Evolutionary conservation across 345 rosid species (phyloP).

Genomic region (Salix exigua): DNA sequence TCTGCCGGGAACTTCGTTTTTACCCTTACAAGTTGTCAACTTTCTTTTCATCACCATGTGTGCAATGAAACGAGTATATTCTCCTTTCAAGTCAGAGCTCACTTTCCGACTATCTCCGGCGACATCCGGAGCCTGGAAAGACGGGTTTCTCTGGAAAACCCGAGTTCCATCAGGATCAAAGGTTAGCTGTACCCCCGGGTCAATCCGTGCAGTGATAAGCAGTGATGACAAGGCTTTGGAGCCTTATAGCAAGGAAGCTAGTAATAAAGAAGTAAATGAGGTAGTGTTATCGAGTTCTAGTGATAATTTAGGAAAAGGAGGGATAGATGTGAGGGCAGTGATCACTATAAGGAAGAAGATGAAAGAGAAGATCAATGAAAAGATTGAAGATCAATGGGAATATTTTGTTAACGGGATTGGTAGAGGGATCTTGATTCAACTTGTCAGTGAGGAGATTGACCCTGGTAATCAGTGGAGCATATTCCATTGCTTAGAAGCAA

Average conservation of each 20-base stretch:
- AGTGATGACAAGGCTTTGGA: conserved; percentile 57
- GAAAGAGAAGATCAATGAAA: conserved; percentile 67
- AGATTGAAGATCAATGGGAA: conserved; percentile 66
- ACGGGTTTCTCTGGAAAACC: conserved; percentile 9
- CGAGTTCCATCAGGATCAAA: conserved; percentile 9
- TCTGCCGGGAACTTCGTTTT: not conserved
- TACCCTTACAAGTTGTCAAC: not conserved
- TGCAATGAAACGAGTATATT: conserved; percentile 21
- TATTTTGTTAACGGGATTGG: conserved; percentile 69
- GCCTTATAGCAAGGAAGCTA: conserved; percentile 13
- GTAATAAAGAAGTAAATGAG: conserved; percentile 25
- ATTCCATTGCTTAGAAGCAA: not conserved
- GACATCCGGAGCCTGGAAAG: conserved; percentile 4
- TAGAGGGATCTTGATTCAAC: conserved; percentile 73
- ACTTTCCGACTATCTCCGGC: conserved; percentile 33
- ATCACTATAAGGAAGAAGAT: conserved; percentile 74
- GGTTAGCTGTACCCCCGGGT: conserved; percentile 3
- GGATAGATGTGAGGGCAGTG: conserved; percentile 53
- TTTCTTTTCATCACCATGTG: conserved; percentile 25
- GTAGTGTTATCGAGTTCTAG: conserved; percentile 8
- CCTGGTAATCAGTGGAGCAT: conserved; percentile 45
- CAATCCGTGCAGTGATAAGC: conserved; percentile 54
- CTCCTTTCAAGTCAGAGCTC: conserved; percentile 42
- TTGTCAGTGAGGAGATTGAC: conserved; percentile 76
- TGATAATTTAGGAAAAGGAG: conserved; percentile 12